These are phyloP conservation scores for Pneumocystis sp. DNA, from an alignment of 1,139 yeast genomes.

Conservation along the genomic window DNA sequence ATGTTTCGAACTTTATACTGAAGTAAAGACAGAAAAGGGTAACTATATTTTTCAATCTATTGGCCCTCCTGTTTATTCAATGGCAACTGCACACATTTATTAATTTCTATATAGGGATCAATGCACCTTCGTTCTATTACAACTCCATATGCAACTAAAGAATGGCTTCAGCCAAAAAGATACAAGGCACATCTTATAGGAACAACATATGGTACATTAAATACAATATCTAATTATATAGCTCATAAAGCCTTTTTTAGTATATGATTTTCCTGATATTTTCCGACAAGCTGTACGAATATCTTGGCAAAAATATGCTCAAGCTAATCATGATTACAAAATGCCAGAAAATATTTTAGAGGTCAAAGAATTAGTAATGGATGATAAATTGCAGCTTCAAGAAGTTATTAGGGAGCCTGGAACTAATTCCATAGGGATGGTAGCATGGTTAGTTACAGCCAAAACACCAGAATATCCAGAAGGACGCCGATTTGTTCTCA, in stretches of 20 bases:
- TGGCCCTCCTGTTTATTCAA: slow-evolving; percentile 39
- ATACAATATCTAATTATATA: neutral
- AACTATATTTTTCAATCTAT: slow-evolving; percentile 95
- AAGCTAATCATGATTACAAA: slow-evolving; percentile 23
- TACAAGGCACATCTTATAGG: slow-evolving; percentile 98
- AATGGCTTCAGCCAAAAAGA: slow-evolving; percentile 95
- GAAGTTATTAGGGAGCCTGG: slow-evolving; percentile 94
- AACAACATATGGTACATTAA: slow-evolving; percentile 53
- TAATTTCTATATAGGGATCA: slow-evolving; percentile 37
- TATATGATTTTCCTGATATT: slow-evolving; percentile 95
- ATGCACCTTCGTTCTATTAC: slow-evolving; percentile 95
- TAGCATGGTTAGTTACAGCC: slow-evolving; percentile 79
- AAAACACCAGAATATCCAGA: slow-evolving; percentile 95
- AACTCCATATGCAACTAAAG: slow-evolving; percentile 94
- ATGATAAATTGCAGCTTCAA: slow-evolving; percentile 54
- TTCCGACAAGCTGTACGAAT: slow-evolving; percentile 84
- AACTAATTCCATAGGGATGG: slow-evolving; percentile 92
- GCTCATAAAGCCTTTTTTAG: neutral
- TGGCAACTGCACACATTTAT: slow-evolving; percentile 21
- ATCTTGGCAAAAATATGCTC: slow-evolving; percentile 54
- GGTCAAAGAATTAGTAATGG: slow-evolving; percentile 68
- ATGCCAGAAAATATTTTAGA: slow-evolving; percentile 67
- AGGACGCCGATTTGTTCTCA: slow-evolving; percentile 82
- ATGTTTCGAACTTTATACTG: slow-evolving; percentile 85
- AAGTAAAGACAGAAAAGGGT: slow-evolving; percentile 77